Percentiles rank a stretch among this genome's conserved stretches.
Conservation (phyloP, 2,329 filamentous ascomycete species). For the Ascosphaera apis region DNA sequence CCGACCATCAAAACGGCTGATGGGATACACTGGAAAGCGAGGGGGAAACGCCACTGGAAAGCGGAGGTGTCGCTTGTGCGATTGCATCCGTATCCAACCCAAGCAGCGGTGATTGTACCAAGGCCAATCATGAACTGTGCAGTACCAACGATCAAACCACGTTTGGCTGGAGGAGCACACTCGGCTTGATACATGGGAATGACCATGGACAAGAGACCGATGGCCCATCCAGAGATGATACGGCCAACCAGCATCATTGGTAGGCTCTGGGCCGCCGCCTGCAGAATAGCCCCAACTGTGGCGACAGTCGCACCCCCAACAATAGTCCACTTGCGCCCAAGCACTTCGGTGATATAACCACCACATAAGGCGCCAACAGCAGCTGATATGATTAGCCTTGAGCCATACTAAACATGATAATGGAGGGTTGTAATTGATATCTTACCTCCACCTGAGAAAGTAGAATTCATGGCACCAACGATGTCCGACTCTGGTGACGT, state of each 20-base stretch:
- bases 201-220: slow-evolving; percentile 24
- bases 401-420: no score
- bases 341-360: slow-evolving; percentile 35
- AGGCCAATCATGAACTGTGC: slow-evolving; percentile 23
- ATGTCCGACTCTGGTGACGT: slow-evolving; percentile 22
- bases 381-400: no score
- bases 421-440: no score
- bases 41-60: slow-evolving; percentile 19
- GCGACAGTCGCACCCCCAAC: slow-evolving; percentile 36
- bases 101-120: slow-evolving; percentile 22
- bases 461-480: slow-evolving; percentile 35
- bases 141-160: slow-evolving; percentile 25
- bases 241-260: slow-evolving; percentile 35
- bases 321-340: slow-evolving; percentile 36
- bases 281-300: slow-evolving; percentile 33
- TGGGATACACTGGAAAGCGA: slow-evolving; percentile 24
- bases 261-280: slow-evolving; percentile 33
- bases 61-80: slow-evolving; percentile 11
- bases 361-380: slow-evolving; percentile 25
- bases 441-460: slow-evolving; percentile 29
- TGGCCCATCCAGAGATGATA: slow-evolving; percentile 24
- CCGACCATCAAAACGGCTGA: slow-evolving; percentile 21
- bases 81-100: slow-evolving; percentile 5
- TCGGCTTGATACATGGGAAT: slow-evolving; percentile 43
- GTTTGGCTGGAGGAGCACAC: slow-evolving; percentile 33